These are phyloP conservation scores for Myxozyma sirexii DNA, from an alignment of 805 yeast genomes.

Conservation along the genomic window DNA sequence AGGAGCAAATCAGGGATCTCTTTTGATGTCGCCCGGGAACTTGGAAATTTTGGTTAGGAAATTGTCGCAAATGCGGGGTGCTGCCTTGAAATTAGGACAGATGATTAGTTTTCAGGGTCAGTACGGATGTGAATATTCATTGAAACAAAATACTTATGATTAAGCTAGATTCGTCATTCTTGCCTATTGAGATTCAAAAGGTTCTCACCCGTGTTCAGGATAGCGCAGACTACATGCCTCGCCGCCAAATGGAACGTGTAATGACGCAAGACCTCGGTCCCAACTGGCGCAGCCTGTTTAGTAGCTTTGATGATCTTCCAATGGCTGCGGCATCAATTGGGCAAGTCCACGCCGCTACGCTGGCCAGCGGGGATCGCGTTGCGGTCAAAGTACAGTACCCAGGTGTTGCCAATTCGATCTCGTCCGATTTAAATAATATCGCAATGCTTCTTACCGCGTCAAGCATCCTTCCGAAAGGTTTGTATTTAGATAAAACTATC, in stretches of 20 bases:
- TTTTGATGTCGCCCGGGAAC: constrained; percentile 77
- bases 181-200: constrained; percentile 79
- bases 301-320: constrained; percentile 81
- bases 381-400: constrained; percentile 98
- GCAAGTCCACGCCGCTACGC: constrained; percentile 85
- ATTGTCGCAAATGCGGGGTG: constrained; percentile 96
- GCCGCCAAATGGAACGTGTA: constrained; percentile 77
- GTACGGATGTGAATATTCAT: too few relatives aligned
- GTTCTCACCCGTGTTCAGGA: constrained; percentile 85
- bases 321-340: constrained; percentile 98
- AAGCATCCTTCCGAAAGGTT: constrained; percentile 82
- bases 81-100: constrained; percentile 96
- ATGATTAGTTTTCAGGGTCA: constrained; percentile 83
- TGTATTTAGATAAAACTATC: constrained; percentile 86
- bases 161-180: constrained; percentile 21
- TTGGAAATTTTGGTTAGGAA: constrained; percentile 86
- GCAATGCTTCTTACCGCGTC: constrained; percentile 83
- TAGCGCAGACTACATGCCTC: constrained; percentile 96
- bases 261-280: constrained; percentile 73
- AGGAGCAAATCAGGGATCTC: constrained; percentile 46
- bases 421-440: constrained; percentile 87
- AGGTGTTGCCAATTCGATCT: constrained; percentile 91
- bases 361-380: constrained; percentile 47
- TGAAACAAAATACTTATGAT: not conserved
- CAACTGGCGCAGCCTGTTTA: constrained; percentile 74